Percentiles rank a stretch among this genome's conserved stretches.
Conservation (phyloP, 441 rosid species). For the Eruca vesicaria region DNA sequence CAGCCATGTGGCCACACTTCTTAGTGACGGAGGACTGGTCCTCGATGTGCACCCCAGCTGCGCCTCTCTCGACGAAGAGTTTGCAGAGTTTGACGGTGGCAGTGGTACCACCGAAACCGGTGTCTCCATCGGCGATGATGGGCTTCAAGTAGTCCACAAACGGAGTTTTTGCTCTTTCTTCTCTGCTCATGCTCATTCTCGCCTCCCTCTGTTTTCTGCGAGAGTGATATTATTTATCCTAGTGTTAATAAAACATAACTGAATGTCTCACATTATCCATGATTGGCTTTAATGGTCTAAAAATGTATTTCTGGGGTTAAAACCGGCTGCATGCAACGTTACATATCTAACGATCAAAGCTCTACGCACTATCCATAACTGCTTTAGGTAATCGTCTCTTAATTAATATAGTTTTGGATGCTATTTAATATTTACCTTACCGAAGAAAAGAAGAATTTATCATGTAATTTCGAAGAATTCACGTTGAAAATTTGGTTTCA, state of each 20-base stretch:
- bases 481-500: neutral
- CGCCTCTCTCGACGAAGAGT: conserved; percentile 90
- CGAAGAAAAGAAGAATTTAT: neutral
- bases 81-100: conserved; percentile 94
- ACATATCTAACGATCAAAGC: neutral
- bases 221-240: conserved; percentile 20
- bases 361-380: too few relatives aligned
- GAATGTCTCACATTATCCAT: neutral
- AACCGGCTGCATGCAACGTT: neutral
- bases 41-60: conserved; percentile 93
- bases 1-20: conserved; percentile 96
- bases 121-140: conserved; percentile 93
- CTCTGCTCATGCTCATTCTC: conserved; percentile 81
- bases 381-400: too few relatives aligned
- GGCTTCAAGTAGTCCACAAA: conserved; percentile 84
- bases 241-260: neutral
- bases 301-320: neutral
- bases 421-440: too few relatives aligned
- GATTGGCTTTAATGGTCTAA: neutral
- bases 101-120: conserved; percentile 89
- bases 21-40: conserved; percentile 94
- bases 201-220: conserved; percentile 88
- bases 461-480: neutral
- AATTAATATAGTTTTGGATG: too few relatives aligned
- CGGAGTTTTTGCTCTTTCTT: conserved; percentile 82